These are phyloP conservation scores for Orbilia ellipsospora DNA, from an alignment of 2,329 filamentous ascomycete genomes.

Conservation along the genomic window DNA sequence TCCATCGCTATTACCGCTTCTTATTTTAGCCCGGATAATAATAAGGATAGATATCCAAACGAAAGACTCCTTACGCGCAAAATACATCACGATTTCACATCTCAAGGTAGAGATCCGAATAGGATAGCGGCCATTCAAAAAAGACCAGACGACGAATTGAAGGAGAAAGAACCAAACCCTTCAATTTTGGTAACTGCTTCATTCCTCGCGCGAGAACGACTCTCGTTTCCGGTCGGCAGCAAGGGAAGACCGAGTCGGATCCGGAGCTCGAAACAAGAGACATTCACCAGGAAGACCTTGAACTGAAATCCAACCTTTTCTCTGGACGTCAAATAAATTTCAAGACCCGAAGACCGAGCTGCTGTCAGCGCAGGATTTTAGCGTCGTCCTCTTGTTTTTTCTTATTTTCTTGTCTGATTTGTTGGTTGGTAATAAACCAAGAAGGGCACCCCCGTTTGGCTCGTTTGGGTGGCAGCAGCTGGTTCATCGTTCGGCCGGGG, in stretches of 20 bases:
- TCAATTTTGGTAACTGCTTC: background rate
- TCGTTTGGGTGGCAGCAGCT: background rate
- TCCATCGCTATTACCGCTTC: constrained; percentile 1
- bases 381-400: background rate
- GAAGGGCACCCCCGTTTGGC: background rate
- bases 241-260: background rate
- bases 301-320: no score
- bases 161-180: background rate
- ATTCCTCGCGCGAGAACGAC: background rate
- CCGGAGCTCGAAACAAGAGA: background rate
- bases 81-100: background rate
- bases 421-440: no score
- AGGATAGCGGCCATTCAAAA: background rate
- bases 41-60: no score
- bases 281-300: no score
- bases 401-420: background rate
- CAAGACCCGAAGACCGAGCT: no score
- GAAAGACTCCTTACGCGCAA: no score
- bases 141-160: background rate
- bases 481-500: background rate
- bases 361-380: no score
- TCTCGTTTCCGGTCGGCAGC: background rate
- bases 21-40: background rate
- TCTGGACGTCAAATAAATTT: no score
- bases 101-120: background rate